A percentile compares a stretch with the other conserved stretches of the same genome.
These are phyloP conservation scores for Lachnum nothofagi DNA, from an alignment of 2,329 filamentous ascomycete species.

Conservation along the genomic window DNA sequence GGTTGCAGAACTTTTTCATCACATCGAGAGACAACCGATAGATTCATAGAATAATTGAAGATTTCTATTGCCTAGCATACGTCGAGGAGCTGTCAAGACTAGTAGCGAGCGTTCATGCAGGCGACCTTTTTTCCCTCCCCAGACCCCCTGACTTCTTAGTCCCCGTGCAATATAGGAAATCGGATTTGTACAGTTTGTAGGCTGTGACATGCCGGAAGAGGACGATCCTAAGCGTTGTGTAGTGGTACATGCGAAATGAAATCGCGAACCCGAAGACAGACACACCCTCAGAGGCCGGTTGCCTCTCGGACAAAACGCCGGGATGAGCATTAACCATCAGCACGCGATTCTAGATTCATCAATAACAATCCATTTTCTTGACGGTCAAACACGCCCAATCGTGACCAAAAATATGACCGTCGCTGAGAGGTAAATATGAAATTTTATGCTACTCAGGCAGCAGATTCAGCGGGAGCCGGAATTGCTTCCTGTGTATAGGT, in stretches of 20 bases:
- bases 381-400: conserved; percentile 9
- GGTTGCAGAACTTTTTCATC: no score
- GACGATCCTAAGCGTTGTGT: conserved; percentile 24
- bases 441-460: conserved; percentile 17
- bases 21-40: no score
- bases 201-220: conserved; percentile 20
- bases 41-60: not conserved
- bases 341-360: conserved; percentile 5
- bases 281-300: not conserved
- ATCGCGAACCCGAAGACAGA: conserved; percentile 18
- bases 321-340: conserved; percentile 1
- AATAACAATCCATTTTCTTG: conserved; percentile 13
- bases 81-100: conserved; percentile 19
- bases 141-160: conserved; percentile 7
- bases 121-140: conserved; percentile 9
- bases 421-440: not conserved
- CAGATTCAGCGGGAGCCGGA: conserved; percentile 19
- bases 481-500: conserved; percentile 14
- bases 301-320: not conserved
- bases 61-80: conserved; percentile 25
- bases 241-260: conserved; percentile 31
- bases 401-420: conserved; percentile 2
- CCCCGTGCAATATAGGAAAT: conserved; percentile 19
- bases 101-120: conserved; percentile 24
- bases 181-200: conserved; percentile 28